Base-by-base conservation (phyloP, 495 filamentous ascomycete species). In the Trichoderma erinaceum region DNA sequence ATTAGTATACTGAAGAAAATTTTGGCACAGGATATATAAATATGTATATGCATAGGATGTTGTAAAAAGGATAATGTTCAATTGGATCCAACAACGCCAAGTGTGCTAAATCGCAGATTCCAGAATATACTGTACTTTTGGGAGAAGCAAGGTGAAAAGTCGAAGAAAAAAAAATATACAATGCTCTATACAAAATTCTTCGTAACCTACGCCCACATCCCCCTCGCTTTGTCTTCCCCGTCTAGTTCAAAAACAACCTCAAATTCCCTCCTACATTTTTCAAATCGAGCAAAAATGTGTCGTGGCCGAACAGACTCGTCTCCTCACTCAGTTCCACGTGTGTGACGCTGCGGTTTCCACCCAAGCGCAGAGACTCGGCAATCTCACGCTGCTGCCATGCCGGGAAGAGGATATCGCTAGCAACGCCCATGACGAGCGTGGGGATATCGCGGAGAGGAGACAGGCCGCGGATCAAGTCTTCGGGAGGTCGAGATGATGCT, bases 351-450 rank as follows among this genome's bases (percentile, higher is more conserved):
- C 83, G 78, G 72, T 97, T 98, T 2, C 96, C 95, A 0, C 84
- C 83, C 38, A 81, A 83, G 66, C 87, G 84, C 70, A 99, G 78
- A 1, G 96, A 90, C 73, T 92, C 87, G 3, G 95, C 96, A 70
- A 98, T 88, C 78, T 99, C 95, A 46, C 91, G 86, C 80, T 99
- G 95, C 78, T 99, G 95, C 94, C 95, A 99, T 2, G 96, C 92
- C 1, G 95, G 95, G 80, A 99, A 99, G 46, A 99, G 80, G 68
- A 97, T 98, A 75, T 99, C 95, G 73, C 92, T 97, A 1, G 92
- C 92, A 12, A 98, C 95, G 23, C 95, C 95, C 81, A 99, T 88
- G 3, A 99, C 90, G 50, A 99, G 81, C 3, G 90, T 88, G 0
- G 90, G 88, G 70, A 92, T 92, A 70, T 91, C 78, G 67, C 87